Evolutionary conservation across 257 asterid genomes (phyloP).

Genomic region (Fraxinus americana): DNA sequence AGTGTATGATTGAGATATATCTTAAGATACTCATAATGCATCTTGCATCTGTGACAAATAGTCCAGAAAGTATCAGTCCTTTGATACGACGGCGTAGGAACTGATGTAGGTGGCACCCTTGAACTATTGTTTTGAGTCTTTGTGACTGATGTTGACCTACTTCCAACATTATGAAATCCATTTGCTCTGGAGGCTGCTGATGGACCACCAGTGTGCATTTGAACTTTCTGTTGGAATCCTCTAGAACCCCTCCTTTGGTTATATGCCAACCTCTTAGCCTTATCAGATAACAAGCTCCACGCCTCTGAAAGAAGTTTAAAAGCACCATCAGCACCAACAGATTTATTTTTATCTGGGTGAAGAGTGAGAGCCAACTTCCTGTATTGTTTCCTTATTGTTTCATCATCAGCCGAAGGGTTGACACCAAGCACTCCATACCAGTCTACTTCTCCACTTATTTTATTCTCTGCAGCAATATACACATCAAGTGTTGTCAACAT

Average conservation of each 20-base stretch:
- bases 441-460: slow-evolving; percentile 64
- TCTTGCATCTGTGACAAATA: slow-evolving; percentile 68
- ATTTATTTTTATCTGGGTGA: slow-evolving; percentile 78
- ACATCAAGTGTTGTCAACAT: slow-evolving; percentile 63
- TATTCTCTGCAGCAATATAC: slow-evolving; percentile 65
- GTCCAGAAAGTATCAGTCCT: slow-evolving; percentile 78
- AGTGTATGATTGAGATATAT: slow-evolving; percentile 66
- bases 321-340: slow-evolving; percentile 73
- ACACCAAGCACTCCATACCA: slow-evolving; percentile 83
- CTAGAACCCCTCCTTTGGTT: slow-evolving; percentile 56
- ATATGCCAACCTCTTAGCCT: slow-evolving; percentile 57
- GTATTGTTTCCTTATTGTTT: slow-evolving; percentile 60
- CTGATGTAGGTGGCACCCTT: slow-evolving; percentile 33
- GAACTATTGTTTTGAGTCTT: slow-evolving; percentile 37
- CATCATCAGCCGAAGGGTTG: slow-evolving; percentile 65
- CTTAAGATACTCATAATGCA: slow-evolving; percentile 72
- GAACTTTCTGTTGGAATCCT: slow-evolving; percentile 49
- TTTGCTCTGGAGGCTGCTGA: slow-evolving; percentile 50
- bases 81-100: slow-evolving; percentile 37
- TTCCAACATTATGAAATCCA: slow-evolving; percentile 47
- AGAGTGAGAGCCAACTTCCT: slow-evolving; percentile 68
- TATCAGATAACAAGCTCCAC: slow-evolving; percentile 73
- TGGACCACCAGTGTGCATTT: slow-evolving; percentile 46
- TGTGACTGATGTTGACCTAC: slow-evolving; percentile 41
- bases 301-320: slow-evolving; percentile 74